Conservation (phyloP, 345 rosid species). For the Jatropha curcas region DNA sequence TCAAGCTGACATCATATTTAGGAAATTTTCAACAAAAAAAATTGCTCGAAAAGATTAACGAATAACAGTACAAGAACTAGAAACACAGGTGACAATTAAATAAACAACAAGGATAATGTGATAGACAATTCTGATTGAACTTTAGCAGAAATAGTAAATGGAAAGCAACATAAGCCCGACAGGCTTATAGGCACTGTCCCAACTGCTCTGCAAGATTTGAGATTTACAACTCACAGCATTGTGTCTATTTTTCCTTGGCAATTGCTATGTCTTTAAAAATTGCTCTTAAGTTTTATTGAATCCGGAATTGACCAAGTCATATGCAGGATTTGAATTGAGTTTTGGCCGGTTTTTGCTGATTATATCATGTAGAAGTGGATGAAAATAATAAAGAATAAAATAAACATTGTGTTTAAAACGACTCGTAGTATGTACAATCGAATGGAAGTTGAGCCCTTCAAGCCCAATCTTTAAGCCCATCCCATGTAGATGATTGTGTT, state of each 20-base stretch:
- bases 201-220: not conserved
- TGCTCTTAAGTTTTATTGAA: not conserved
- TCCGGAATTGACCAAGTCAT: not conserved
- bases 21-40: not conserved
- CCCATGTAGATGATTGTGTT: not conserved
- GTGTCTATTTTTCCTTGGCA: not conserved
- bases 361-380: not conserved
- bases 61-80: constrained; percentile 1
- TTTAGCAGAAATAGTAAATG: not conserved
- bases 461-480: not conserved
- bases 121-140: not conserved
- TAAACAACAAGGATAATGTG: not conserved
- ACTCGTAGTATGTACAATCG: too few species aligned
- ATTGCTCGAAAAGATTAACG: too few species aligned
- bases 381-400: not conserved
- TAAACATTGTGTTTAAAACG: not conserved
- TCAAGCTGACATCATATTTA: not conserved
- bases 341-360: not conserved
- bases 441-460: not conserved
- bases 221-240: not conserved
- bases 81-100: not conserved
- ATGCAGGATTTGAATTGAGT: not conserved
- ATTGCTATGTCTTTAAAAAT: not conserved
- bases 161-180: not conserved
- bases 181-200: not conserved